Base-by-base conservation (phyloP, 495 filamentous ascomycete species). In the Friedmanniomyces simplex region DNA sequence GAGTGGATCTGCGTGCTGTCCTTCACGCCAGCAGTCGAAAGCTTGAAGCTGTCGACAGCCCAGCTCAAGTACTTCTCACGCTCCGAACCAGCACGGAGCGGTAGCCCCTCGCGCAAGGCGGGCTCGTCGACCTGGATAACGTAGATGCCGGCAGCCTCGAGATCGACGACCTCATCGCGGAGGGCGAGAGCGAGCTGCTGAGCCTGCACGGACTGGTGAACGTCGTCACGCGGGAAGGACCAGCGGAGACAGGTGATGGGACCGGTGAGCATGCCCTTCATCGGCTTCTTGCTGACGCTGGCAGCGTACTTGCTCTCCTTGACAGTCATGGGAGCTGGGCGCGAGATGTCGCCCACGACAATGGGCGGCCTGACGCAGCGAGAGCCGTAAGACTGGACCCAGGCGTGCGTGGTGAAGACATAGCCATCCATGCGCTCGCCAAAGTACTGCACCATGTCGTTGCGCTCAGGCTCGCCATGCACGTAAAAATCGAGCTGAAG, bases 391-490 rank as follows among this genome's bases (percentile, higher is more conserved):
- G 79, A 85, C 81, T 98, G 93, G 45, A 98, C 93, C 93, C 93
- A 98, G 65, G 86, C 93, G 76, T 96, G 87, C 70, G 90, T 97
- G 70, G 93, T 98, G 82, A 98, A 98, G 68, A 89, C 89, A 74
- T 97, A 98, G 70, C 93, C 93, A 61, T 89, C 83, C 46, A 98
- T 81, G 63, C 90, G 85, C 82, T 98, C 93, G 73, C 93, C 93
- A 68, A 98, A 98, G 83, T 96, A 98, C 75, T 98, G 93, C 41
- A 98, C 93, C 93, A 98, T 98, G 83, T 98, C 93, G 76, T 97
- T 97, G 73, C 93, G 89, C 81, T 98, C 93, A 50, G 93, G 91
- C 79, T 98, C 93, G 69, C 93, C 93, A 77, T 98, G 93, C 59
- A 98, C 93, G 69, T 87, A 85, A 68, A 98, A 94, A 67, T 97